phyloP scores from a whole-genome alignment of 306 rosid genomes.

The Rosa persica region DNA sequence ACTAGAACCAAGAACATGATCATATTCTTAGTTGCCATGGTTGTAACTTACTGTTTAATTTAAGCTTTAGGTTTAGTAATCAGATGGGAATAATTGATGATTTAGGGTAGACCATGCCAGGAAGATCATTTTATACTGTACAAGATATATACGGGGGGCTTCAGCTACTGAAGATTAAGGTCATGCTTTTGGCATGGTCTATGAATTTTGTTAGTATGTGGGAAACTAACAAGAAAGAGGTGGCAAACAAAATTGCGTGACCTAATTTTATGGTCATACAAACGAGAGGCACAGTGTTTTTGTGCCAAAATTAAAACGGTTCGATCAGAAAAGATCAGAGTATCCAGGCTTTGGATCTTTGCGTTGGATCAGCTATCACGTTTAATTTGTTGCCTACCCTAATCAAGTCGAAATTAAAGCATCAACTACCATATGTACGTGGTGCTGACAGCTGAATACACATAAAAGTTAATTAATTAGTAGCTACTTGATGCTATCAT shows the following conservation, averaged over 20 bases:
- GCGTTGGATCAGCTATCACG: neutral
- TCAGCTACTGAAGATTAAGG: neutral
- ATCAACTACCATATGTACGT: neutral
- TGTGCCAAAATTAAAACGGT: neutral
- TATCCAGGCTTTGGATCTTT: neutral
- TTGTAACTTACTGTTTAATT: neutral
- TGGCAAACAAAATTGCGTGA: neutral
- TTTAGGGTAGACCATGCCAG: neutral
- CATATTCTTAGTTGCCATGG: constrained; percentile 26
- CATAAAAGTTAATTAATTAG: too few relatives aligned
- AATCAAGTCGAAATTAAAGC: neutral
- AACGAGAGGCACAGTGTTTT: neutral
- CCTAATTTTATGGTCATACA: neutral
- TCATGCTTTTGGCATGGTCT: neutral
- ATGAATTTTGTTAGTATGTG: neutral
- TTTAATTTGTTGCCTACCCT: neutral
- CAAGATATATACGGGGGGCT: neutral
- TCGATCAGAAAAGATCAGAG: neutral
- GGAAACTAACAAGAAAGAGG: neutral
- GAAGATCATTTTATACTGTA: constrained; percentile 1
- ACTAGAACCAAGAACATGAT: constrained; percentile 6
- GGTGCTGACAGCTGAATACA: neutral
- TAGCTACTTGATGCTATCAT: too few relatives aligned
- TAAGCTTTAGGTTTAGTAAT: neutral
- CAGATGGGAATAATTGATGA: neutral